Evolutionary conservation across 169 alveolate genomes (phyloP), one percentile per base, ranked within the genome.

Genomic region (Babesia gibsoni): DNA sequence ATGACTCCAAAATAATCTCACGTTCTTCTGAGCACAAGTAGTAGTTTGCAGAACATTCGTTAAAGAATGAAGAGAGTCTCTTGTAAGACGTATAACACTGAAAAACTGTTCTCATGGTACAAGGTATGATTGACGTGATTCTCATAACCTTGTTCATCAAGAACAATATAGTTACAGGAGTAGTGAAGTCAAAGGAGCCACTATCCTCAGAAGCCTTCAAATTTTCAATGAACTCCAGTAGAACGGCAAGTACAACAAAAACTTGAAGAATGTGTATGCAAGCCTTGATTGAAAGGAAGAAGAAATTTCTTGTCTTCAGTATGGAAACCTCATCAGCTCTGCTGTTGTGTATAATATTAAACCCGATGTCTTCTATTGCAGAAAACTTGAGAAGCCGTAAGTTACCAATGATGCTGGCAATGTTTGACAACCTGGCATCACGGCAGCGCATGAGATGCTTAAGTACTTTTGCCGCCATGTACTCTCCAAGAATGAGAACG

Each of bases 31-130:
- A n/a, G n/a, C n/a, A n/a, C n/a, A 39, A 39, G 50, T 75, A 75
- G 43, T 32, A 75, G 65, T 75, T 75, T 4, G 84, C 80, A 0
- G 84, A 67, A 48, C 81, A 75, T 18, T 48, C 41, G 23, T 45
- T 53, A 4, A 75, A 8, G 43, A 30, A 75, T 16, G 59, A 27
- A 27, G 49, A 68, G 20, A 75, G 35, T 29, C 84, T 56, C 29
- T 52, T 42, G 18, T 22, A 14, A 12, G 84, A 64, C 22, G 68
- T 37, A 16, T 65, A 29, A 5, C 54, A 54, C 20, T 59, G 49
- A 16, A 67, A 52, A 22, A 64, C 18, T 27, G 66, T 16, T 27
- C 49, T 75, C 50, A 75, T 41, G 16, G 59, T 53, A 20, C 36
- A 57, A n/a, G 67, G 84, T 35, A 75, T 27, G 36, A 49, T 32